Percentiles rank a stretch among this genome's conserved stretches.
phyloP scores from a whole-genome alignment of 139 green algal species.

The Pleodorina starrii region DNA sequence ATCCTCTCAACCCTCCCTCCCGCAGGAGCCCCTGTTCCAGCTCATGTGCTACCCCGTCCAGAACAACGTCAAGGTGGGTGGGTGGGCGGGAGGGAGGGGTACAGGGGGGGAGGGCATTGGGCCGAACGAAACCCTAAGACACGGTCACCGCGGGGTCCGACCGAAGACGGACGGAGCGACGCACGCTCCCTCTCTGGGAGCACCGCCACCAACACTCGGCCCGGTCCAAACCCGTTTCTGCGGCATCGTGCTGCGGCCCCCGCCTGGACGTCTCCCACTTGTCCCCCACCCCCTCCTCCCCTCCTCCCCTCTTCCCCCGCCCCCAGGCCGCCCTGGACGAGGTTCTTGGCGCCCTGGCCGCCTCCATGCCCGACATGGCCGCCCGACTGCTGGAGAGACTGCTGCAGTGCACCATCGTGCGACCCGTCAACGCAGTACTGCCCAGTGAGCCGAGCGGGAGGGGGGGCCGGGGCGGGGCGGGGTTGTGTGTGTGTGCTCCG shows the following conservation, averaged over 20 bases:
- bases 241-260: no score
- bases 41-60: constrained; percentile 86
- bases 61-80: constrained; percentile 63
- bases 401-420: constrained; percentile 70
- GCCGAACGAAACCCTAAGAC: no score
- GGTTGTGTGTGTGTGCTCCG: no score
- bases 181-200: no score
- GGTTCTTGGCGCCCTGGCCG: constrained; percentile 71
- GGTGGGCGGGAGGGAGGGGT: background rate
- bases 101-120: background rate
- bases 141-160: no score
- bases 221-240: no score
- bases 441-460: background rate
- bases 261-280: no score
- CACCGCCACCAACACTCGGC: no score
- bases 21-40: constrained; percentile 83
- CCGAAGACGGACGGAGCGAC: no score
- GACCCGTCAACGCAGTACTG: background rate
- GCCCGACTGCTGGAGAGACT: constrained; percentile 75
- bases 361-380: constrained; percentile 62
- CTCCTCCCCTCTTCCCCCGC: background rate
- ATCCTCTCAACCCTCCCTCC: no score
- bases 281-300: no score
- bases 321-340: constrained; percentile 63
- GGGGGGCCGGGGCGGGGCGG: no score